Percentiles rank a stretch among this genome's conserved stretches.
These are phyloP conservation scores for Acanthochlamys bracteata DNA, from an alignment of 106 monocot genomes.

Conservation along the genomic window DNA sequence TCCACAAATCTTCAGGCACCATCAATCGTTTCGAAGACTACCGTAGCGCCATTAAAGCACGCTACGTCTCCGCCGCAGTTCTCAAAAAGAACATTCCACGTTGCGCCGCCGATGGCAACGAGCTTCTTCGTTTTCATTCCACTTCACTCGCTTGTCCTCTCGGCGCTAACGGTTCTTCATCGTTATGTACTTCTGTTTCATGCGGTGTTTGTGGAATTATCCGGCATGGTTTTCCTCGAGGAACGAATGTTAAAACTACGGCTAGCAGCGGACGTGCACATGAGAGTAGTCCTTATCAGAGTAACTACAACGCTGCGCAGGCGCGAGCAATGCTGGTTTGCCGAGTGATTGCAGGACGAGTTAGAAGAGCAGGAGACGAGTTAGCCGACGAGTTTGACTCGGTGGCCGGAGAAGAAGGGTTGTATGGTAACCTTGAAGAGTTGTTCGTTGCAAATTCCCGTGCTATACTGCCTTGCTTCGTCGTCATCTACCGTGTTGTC, in stretches of 20 bases:
- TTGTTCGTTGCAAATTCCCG: slow-evolving; percentile 67
- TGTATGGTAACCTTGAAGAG: slow-evolving; percentile 60
- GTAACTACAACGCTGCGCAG: neutral
- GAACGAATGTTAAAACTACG: slow-evolving; percentile 45
- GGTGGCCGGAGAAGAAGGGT: slow-evolving; percentile 26
- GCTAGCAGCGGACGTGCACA: slow-evolving; percentile 49
- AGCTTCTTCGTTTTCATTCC: slow-evolving; percentile 90
- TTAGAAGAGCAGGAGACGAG: slow-evolving; percentile 17
- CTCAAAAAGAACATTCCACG: slow-evolving; percentile 40
- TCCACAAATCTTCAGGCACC: slow-evolving; percentile 78
- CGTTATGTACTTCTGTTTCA: slow-evolving; percentile 36
- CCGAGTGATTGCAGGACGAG: slow-evolving; percentile 80
- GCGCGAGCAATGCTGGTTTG: slow-evolving; percentile 81
- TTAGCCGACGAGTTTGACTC: slow-evolving; percentile 26
- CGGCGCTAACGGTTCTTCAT: slow-evolving; percentile 42
- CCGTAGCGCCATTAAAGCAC: slow-evolving; percentile 57
- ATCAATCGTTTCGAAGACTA: slow-evolving; percentile 83
- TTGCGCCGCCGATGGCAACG: slow-evolving; percentile 95
- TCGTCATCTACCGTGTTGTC: slow-evolving; percentile 61
- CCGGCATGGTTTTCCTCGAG: slow-evolving; percentile 56
- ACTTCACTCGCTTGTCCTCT: slow-evolving; percentile 61
- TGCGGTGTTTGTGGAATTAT: slow-evolving; percentile 73
- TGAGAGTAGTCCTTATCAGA: slow-evolving; percentile 14
- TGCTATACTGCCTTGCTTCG: slow-evolving; percentile 88
- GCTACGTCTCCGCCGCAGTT: slow-evolving; percentile 7